phyloP scores from a whole-genome alignment of 2,329 filamentous ascomycete species.

The Thelonectria olida region DNA sequence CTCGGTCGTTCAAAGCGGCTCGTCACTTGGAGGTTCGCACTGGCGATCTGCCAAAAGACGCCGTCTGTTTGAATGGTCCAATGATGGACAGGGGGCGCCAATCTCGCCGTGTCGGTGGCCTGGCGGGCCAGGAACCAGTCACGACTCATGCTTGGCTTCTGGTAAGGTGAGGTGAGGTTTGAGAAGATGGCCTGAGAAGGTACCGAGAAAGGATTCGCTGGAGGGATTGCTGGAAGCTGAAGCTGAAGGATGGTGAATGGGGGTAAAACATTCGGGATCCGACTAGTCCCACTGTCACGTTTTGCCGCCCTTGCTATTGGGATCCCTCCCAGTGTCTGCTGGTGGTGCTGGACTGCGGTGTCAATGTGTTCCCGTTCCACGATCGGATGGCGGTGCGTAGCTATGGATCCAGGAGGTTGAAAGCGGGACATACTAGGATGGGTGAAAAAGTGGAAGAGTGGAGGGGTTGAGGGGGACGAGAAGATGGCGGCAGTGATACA shows the following conservation, averaged over 20 bases:
- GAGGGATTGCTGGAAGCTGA: not conserved
- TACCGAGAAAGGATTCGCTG: not conserved
- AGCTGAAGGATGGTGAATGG: not conserved
- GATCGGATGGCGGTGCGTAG: constrained; percentile 36
- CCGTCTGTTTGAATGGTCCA: constrained; percentile 29
- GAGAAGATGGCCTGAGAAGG: not conserved
- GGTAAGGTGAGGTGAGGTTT: not conserved
- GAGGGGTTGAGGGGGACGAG: constrained; percentile 26
- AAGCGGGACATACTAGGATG: constrained; percentile 17
- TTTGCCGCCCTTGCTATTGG: constrained; percentile 1
- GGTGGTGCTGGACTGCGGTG: constrained; percentile 19
- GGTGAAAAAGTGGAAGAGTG: not conserved
- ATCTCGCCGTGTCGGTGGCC: constrained; percentile 15
- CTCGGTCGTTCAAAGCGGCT: constrained; percentile 38
- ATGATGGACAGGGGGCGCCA: constrained; percentile 28
- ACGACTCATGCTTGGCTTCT: not conserved
- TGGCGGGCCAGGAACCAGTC: not conserved
- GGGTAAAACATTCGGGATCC: too few relatives aligned
- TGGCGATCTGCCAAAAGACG: constrained; percentile 28
- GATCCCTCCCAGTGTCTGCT: constrained; percentile 14
- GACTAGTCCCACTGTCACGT: not conserved
- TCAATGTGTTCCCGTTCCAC: constrained; percentile 18
- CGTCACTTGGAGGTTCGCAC: constrained; percentile 24
- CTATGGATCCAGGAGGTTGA: constrained; percentile 37
- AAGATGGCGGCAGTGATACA: not conserved